Evolutionary conservation across 768 basidiomycete genomes (phyloP).

Genomic region (Boletales sp.): DNA sequence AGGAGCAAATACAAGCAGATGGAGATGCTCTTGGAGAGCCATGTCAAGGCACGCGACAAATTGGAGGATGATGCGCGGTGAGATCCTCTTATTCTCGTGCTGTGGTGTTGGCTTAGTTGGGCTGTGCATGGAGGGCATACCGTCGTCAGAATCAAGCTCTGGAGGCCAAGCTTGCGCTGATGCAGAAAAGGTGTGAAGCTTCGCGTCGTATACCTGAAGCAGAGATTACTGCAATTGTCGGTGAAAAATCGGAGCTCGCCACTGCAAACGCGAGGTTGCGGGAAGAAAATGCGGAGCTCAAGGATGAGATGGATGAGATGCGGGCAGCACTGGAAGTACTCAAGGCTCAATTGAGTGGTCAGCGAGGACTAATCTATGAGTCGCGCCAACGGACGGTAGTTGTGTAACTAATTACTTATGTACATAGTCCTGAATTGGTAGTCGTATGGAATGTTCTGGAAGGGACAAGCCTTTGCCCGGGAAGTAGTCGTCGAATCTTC

Average conservation of each 20-base stretch:
- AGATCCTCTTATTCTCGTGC: slow-evolving; percentile 10
- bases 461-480: slow-evolving; percentile 15
- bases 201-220: slow-evolving; percentile 33
- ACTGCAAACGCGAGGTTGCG: slow-evolving; percentile 50
- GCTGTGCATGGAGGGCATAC: slow-evolving; percentile 38
- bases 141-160: slow-evolving; percentile 61
- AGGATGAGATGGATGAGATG: slow-evolving; percentile 62
- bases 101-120: neutral
- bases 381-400: slow-evolving; percentile 40
- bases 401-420: neutral
- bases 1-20: slow-evolving; percentile 61
- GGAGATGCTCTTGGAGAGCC: slow-evolving; percentile 58
- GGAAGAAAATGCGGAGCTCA: slow-evolving; percentile 54
- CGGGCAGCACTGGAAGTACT: slow-evolving; percentile 67
- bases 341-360: slow-evolving; percentile 52
- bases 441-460: slow-evolving; percentile 35
- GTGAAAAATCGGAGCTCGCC: slow-evolving; percentile 45
- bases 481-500: slow-evolving; percentile 38
- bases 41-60: slow-evolving; percentile 48
- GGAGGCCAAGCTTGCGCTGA: slow-evolving; percentile 51
- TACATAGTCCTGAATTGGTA: slow-evolving; percentile 23
- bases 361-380: slow-evolving; percentile 42
- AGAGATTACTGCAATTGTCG: slow-evolving; percentile 43
- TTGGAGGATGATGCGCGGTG: slow-evolving; percentile 62
- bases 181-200: slow-evolving; percentile 41